Base-by-base conservation (phyloP, 2,329 filamentous ascomycete genomes). In the Uncinocarpus reesii region DNA sequence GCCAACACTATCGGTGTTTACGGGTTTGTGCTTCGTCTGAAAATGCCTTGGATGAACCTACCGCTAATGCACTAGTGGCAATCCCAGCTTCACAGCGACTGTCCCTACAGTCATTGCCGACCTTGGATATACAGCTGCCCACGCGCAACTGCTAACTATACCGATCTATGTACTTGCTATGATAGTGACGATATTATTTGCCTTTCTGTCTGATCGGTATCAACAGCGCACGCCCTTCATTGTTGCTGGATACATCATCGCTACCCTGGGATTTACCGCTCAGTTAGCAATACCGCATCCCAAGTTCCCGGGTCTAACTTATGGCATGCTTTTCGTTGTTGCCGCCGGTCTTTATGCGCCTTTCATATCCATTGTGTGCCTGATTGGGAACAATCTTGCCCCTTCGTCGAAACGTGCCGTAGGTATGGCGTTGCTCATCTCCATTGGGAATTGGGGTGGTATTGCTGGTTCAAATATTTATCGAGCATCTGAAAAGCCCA, bases 171-270 rank as follows among this genome's bases (percentile, higher is more conserved):
- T 54, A 40, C 48, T 55, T 26, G 60, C 53, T 18, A 56, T 53
- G 20, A 52, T 55, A 35, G 56, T 57, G 29, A 58, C 58, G 0
- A 54, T 65, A 26, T 40, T 54, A 2, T 52, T 60, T 10, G 60
- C 59, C 1, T 59, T 54, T 50, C 18, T 62, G 31, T 58, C 62
- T 11, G 62, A 65, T 38, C 53, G 48, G 18, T 57, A 57, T 20
- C 52, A 59, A 23, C 55, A 55, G 49, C 59, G 62, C 20, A 62
- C 58, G 3, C 28, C 58, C 8, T 58, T 57, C 37, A 56, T 60
- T 29, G 74, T 79, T 11, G 60, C 84, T 1, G 84, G 84, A 0
- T 87, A 87, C 49, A 79, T 73, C 0, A 70, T 87, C 26, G 60
- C 88, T 47, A 72, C 87, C 36, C 75, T 80, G 1, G 69, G 80